Conservation (phyloP, 2,329 filamentous ascomycete species). For the Trichoderma endophyticum region DNA sequence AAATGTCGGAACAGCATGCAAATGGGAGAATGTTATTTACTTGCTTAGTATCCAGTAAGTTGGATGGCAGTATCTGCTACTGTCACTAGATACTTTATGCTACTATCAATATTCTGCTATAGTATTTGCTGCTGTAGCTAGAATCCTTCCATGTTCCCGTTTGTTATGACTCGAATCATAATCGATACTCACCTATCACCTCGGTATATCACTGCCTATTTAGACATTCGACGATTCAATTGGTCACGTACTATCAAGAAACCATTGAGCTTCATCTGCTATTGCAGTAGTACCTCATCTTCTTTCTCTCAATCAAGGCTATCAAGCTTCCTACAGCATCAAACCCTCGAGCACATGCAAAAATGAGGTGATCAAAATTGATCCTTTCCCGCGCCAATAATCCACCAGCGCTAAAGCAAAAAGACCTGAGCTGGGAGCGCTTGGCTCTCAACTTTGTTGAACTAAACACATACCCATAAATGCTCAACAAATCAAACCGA, state of each 20-base stretch:
- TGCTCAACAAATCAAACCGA: conserved; percentile 17
- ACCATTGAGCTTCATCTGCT: neutral
- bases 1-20: neutral
- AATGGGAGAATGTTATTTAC: neutral
- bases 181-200: neutral
- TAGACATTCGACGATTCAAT: neutral
- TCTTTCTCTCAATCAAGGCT: neutral
- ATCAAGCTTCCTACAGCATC: neutral
- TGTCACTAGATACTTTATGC: too few relatives aligned
- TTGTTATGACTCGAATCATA: neutral
- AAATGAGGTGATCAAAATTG: neutral
- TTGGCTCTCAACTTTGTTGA: conserved; percentile 2
- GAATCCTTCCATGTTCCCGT: neutral
- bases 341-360: neutral
- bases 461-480: neutral
- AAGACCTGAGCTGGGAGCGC: neutral
- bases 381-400: neutral
- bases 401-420: conserved; percentile 1
- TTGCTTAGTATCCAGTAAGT: neutral
- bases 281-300: neutral
- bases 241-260: neutral
- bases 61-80: neutral
- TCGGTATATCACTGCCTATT: neutral
- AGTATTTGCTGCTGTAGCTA: neutral
- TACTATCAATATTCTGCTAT: too few relatives aligned